Conservation (phyloP, 306 rosid species). For the Vigna angularis region DNA sequence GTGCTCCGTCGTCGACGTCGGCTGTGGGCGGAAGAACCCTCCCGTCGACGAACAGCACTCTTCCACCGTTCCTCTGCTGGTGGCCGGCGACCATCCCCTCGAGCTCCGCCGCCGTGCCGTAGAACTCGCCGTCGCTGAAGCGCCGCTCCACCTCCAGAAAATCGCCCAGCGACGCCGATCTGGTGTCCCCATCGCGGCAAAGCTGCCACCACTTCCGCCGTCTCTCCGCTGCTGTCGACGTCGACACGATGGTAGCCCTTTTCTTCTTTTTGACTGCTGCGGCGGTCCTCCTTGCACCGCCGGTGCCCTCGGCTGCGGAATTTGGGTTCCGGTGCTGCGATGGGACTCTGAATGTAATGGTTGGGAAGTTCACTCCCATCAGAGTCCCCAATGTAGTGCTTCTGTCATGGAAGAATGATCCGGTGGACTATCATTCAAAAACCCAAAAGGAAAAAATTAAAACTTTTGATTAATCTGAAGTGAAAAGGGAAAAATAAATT, state of each 20-base stretch:
- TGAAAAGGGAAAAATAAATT: slow-evolving; percentile 7
- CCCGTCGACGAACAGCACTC: slow-evolving; percentile 78
- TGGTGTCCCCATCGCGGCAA: slow-evolving; percentile 76
- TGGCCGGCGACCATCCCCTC: slow-evolving; percentile 68
- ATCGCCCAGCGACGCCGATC: slow-evolving; percentile 83
- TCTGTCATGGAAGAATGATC: slow-evolving; percentile 95
- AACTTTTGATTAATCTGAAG: not conserved
- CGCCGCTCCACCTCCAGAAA: slow-evolving; percentile 93
- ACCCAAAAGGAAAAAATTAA: not conserved
- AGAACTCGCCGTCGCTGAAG: slow-evolving; percentile 82
- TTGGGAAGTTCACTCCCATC: slow-evolving; percentile 95
- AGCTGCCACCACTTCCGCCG: slow-evolving; percentile 92
- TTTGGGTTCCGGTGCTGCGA: slow-evolving; percentile 72
- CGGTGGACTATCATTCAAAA: slow-evolving; percentile 72
- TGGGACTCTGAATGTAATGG: slow-evolving; percentile 82
- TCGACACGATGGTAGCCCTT: slow-evolving; percentile 9
- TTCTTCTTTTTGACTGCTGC: slow-evolving; percentile 59
- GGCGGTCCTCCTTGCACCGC: slow-evolving; percentile 42
- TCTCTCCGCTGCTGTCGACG: slow-evolving; percentile 53
- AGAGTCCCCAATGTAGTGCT: slow-evolving; percentile 94
- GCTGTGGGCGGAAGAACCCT: slow-evolving; percentile 83
- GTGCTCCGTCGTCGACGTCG: slow-evolving; percentile 50
- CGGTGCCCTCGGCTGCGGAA: slow-evolving; percentile 23
- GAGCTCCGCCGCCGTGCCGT: slow-evolving; percentile 82
- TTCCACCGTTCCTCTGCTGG: slow-evolving; percentile 58